phyloP scores from a whole-genome alignment of 2,329 filamentous ascomycete species.

The Diaporthe vaccinii region DNA sequence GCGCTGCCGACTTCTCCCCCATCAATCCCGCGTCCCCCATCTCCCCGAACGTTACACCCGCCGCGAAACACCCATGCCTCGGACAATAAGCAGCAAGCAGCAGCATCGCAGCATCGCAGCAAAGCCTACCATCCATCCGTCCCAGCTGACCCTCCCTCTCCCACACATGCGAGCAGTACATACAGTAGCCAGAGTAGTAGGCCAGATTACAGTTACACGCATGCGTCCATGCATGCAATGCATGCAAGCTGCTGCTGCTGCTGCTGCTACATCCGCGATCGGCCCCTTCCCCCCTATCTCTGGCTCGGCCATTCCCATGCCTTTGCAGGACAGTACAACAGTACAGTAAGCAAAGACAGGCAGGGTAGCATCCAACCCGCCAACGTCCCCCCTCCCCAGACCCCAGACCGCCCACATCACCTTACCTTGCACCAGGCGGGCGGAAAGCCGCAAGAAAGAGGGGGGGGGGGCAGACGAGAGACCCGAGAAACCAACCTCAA shows the following conservation, averaged over 20 bases:
- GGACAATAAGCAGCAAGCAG: background rate
- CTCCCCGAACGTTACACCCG: slow-evolving; percentile 10
- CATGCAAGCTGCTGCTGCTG: background rate
- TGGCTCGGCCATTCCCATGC: too few species aligned
- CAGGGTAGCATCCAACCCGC: too few species aligned
- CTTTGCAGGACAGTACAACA: too few species aligned
- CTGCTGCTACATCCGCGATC: slow-evolving; percentile 15
- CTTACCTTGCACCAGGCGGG: too few species aligned
- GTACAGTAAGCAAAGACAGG: too few species aligned
- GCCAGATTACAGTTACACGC: background rate
- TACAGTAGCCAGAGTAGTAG: too few species aligned
- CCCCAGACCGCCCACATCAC: too few species aligned
- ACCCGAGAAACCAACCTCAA: background rate
- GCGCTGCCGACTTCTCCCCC: too few species aligned
- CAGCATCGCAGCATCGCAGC: background rate
- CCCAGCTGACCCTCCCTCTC: background rate
- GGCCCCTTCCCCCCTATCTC: background rate
- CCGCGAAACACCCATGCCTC: background rate
- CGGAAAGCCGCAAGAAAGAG: background rate
- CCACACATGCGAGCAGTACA: background rate
- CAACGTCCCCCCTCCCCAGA: too few species aligned
- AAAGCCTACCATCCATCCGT: background rate
- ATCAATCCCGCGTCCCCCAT: background rate
- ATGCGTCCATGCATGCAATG: background rate
- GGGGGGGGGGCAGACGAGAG: too few species aligned